Evolutionary conservation across 805 yeast species (phyloP).

Genomic region (Debaryomyces maramus): DNA sequence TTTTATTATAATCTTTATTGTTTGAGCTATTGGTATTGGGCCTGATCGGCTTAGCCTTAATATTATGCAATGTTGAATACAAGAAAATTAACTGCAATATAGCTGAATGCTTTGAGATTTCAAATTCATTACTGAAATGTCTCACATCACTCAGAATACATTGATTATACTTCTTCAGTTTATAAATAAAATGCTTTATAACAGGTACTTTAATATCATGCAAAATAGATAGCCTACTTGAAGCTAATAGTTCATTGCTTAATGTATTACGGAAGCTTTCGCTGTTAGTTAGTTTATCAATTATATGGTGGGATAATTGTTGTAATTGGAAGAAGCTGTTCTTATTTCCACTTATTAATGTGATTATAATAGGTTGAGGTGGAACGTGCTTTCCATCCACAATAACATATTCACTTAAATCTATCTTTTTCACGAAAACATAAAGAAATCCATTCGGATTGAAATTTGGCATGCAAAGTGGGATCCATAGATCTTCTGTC

Average conservation of each 20-base stretch:
- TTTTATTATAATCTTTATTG: conserved; percentile 31
- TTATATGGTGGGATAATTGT: conserved; percentile 53
- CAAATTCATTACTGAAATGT: conserved; percentile 19
- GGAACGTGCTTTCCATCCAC: conserved; percentile 11
- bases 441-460: conserved; percentile 86
- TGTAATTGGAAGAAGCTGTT: conserved; percentile 79
- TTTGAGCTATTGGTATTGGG: background rate
- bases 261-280: conserved; percentile 22
- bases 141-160: conserved; percentile 47
- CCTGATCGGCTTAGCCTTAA: conserved; percentile 17
- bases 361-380: conserved; percentile 35
- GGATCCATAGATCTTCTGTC: conserved; percentile 85
- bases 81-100: conserved; percentile 39
- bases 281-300: conserved; percentile 28
- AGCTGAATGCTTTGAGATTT: conserved; percentile 17
- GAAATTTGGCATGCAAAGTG: conserved; percentile 88
- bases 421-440: conserved; percentile 59
- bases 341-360: conserved; percentile 65
- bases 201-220: conserved; percentile 30
- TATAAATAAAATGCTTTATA: conserved; percentile 79
- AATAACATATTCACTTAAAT: conserved; percentile 18
- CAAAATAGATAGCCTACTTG: conserved; percentile 18
- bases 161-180: conserved; percentile 68
- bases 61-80: conserved; percentile 28
- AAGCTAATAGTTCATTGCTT: conserved; percentile 21